These are phyloP conservation scores for Pseudogymnoascus sp. DNA, from an alignment of 2,329 filamentous ascomycete species.

Conservation along the genomic window DNA sequence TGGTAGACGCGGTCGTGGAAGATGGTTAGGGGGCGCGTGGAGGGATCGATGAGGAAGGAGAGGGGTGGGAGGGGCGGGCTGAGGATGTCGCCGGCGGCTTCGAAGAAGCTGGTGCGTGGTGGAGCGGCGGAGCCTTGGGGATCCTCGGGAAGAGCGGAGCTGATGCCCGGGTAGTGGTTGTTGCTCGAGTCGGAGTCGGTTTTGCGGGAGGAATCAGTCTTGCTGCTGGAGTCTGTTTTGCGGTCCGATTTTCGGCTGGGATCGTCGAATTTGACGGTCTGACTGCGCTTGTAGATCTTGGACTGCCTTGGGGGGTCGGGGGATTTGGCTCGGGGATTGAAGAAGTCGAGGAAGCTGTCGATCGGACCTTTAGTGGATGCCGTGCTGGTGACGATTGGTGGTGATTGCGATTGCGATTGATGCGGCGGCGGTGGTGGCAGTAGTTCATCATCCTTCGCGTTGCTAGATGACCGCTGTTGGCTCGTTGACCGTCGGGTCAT, in stretches of 20 bases:
- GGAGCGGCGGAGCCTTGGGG: conserved; percentile 54
- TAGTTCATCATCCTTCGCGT: conserved; percentile 18
- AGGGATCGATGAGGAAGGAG: conserved; percentile 77
- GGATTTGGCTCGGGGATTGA: conserved; percentile 51
- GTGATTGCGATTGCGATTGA: conserved; percentile 15
- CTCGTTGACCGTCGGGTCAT: conserved; percentile 11
- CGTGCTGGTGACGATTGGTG: conserved; percentile 41
- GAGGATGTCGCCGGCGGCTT: conserved; percentile 85
- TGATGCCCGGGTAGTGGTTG: conserved; percentile 31
- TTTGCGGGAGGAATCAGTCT: conserved; percentile 24
- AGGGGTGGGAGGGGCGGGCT: conserved; percentile 78
- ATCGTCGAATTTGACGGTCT: conserved; percentile 53
- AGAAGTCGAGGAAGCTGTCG: conserved; percentile 47
- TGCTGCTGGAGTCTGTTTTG: not conserved
- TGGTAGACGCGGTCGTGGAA: conserved; percentile 97
- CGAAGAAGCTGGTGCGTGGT: conserved; percentile 86
- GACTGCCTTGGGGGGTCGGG: conserved; percentile 48
- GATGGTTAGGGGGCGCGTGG: conserved; percentile 75
- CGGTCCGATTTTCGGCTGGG: conserved; percentile 17
- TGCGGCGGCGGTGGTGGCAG: conserved; percentile 9
- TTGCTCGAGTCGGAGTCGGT: conserved; percentile 28
- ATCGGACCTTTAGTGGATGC: not conserved
- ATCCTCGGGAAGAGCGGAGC: conserved; percentile 37
- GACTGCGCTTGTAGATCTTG: conserved; percentile 68
- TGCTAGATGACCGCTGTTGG: not conserved